These are phyloP conservation scores for Brassica juncea DNA, from an alignment of 345 rosid species.

Conservation along the genomic window DNA sequence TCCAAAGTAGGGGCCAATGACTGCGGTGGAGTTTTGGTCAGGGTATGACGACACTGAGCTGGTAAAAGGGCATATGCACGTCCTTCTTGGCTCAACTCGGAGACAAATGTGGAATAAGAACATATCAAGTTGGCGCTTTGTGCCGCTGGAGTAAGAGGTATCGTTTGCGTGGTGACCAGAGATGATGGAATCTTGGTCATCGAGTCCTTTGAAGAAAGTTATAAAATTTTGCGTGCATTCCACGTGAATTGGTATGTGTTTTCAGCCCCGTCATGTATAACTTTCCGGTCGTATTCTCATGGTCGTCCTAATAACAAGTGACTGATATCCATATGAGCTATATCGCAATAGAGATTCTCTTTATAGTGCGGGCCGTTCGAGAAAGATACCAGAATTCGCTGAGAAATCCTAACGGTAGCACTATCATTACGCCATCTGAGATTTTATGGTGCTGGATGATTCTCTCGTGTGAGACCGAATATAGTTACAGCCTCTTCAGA, in stretches of 20 bases:
- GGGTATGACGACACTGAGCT: neutral
- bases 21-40: neutral
- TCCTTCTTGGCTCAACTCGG: too few relatives aligned
- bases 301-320: neutral
- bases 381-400: neutral
- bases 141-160: neutral
- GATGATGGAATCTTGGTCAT: neutral
- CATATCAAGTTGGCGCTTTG: too few relatives aligned
- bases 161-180: neutral
- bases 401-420: neutral
- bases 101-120: too few relatives aligned
- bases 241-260: neutral
- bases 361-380: neutral
- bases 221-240: neutral
- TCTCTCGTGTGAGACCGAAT: neutral
- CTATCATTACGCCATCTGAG: neutral
- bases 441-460: neutral
- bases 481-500: too few relatives aligned
- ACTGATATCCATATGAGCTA: neutral
- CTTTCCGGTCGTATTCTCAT: neutral
- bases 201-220: neutral
- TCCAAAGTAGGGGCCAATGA: neutral
- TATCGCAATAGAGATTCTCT: neutral
- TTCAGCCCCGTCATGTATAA: neutral
- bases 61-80: neutral